Evolutionary conservation across 2,329 filamentous ascomycete genomes (phyloP).

Genomic region (Botrytis fabae): DNA sequence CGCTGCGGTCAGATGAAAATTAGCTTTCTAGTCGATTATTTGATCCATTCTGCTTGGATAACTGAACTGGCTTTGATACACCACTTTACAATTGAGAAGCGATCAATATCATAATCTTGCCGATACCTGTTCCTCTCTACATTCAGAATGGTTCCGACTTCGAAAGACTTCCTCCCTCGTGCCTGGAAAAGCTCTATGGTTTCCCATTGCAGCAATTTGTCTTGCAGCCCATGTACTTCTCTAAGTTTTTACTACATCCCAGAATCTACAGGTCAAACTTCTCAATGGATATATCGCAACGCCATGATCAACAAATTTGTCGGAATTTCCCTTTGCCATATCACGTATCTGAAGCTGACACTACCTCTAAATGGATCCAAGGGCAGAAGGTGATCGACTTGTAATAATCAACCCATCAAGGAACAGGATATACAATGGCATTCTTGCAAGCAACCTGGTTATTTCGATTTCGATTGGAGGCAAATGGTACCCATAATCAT

Average conservation of each 20-base stretch:
- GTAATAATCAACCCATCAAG: neutral
- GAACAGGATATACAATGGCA: neutral
- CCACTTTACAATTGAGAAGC: neutral
- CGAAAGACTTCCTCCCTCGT: neutral
- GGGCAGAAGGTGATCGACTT: neutral
- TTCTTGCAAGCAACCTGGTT: neutral
- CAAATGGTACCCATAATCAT: slow-evolving; percentile 35
- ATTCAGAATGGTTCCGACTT: neutral
- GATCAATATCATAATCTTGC: neutral
- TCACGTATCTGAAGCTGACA: neutral
- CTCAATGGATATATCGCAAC: neutral
- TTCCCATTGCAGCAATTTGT: neutral
- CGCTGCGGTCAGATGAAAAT: neutral
- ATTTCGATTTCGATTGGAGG: slow-evolving; percentile 27
- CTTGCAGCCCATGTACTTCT: neutral
- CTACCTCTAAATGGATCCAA: neutral
- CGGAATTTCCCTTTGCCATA: neutral
- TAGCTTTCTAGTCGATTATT: too few species aligned
- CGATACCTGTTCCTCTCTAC: too few species aligned
- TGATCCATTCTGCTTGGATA: neutral
- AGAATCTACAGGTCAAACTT: neutral
- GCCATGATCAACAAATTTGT: neutral
- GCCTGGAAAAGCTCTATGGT: neutral
- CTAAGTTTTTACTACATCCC: neutral
- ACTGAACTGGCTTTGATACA: neutral